Conservation (phyloP, 2,329 filamentous ascomycete genomes). For the Colletotrichum sp. region DNA sequence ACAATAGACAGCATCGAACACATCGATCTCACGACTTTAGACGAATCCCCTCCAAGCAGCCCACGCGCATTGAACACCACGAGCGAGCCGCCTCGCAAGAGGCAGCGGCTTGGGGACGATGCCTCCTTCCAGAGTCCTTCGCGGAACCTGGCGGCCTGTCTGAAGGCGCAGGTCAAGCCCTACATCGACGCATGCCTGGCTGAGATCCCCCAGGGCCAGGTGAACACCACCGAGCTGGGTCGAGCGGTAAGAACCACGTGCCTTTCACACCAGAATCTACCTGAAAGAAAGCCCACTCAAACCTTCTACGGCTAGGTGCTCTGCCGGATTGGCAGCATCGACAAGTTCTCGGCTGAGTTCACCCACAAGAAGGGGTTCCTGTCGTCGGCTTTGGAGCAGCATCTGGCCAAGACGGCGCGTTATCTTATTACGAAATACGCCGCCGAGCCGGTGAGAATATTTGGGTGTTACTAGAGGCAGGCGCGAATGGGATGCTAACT, state of each 20-base stretch:
- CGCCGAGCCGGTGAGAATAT: not conserved
- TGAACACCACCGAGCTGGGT: slow-evolving; percentile 31
- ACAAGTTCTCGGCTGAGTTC: not conserved
- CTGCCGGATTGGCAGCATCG: not conserved
- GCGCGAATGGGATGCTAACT: not conserved
- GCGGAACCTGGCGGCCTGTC: slow-evolving; percentile 25
- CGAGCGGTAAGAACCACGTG: slow-evolving; percentile 30
- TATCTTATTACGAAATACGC: not conserved
- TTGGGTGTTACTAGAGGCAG: not conserved
- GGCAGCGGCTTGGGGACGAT: slow-evolving; percentile 30
- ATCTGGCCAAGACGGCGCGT: not conserved
- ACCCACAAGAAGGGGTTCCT: not conserved
- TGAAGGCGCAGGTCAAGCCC: slow-evolving; percentile 36
- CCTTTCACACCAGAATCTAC: slow-evolving; percentile 19
- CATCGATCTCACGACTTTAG: slow-evolving; percentile 30
- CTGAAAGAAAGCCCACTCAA: not conserved
- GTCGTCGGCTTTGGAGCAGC: not conserved
- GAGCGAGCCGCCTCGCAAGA: slow-evolving; percentile 33
- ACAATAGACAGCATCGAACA: slow-evolving; percentile 23
- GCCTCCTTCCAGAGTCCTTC: slow-evolving; percentile 4
- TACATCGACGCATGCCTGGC: slow-evolving; percentile 30
- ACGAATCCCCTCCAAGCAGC: slow-evolving; percentile 21
- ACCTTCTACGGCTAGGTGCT: not conserved
- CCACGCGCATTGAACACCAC: not conserved
- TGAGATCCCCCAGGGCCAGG: slow-evolving; percentile 26